Percentiles rank a stretch among this genome's conserved stretches.
Evolutionary conservation across 345 rosid species (phyloP).

Genomic region (Moringa oleifera): DNA sequence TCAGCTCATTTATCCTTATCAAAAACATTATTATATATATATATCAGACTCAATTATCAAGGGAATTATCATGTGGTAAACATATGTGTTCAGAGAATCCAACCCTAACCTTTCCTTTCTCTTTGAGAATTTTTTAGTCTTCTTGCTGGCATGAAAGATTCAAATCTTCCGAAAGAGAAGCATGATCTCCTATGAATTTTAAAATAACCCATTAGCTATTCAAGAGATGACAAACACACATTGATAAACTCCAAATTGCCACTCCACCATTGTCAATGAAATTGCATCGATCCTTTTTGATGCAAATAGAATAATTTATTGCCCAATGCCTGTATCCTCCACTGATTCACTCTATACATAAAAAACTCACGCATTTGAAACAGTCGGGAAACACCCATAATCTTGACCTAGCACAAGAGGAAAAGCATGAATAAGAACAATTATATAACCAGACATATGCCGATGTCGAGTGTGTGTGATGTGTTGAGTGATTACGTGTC

Average conservation of each 20-base stretch:
- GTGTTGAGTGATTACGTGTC: no score
- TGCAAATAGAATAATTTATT: neutral
- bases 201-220: conserved; percentile 3
- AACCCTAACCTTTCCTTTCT: conserved; percentile 9
- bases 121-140: neutral
- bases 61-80: conserved; percentile 12
- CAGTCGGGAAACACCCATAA: neutral
- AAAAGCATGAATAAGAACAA: no score
- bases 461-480: no score
- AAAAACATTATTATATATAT: no score
- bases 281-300: neutral
- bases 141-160: conserved; percentile 3
- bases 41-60: conserved; percentile 22
- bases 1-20: no score
- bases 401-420: no score
- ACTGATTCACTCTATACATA: neutral
- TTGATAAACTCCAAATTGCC: conserved; percentile 12
- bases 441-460: no score
- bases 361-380: neutral
- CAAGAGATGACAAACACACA: conserved; percentile 10
- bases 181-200: conserved; percentile 19
- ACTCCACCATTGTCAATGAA: conserved; percentile 6
- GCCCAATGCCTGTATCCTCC: neutral
- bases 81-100: conserved; percentile 19
- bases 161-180: conserved; percentile 29